A percentile compares a stretch with the other conserved stretches of the same genome.
Conservation (phyloP, 2,329 filamentous ascomycete species). For the Sporothrix schenckii region DNA sequence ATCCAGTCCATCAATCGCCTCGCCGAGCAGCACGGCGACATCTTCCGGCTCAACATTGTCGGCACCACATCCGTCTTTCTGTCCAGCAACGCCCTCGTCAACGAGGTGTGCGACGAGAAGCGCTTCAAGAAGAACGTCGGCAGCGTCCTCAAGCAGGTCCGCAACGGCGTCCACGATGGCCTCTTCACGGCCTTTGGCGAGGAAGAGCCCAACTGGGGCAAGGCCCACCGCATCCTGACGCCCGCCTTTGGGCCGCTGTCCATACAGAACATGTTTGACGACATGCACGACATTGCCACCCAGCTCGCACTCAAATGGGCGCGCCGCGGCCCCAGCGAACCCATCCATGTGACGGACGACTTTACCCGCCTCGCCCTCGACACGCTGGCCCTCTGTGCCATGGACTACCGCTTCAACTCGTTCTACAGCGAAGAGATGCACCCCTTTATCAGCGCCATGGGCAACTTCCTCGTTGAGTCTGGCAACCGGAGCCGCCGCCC, state of each 20-base stretch:
- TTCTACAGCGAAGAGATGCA: constrained; percentile 67
- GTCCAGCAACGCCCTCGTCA: constrained; percentile 34
- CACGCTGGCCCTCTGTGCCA: constrained; percentile 62
- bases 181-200: constrained; percentile 35
- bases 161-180: constrained; percentile 27
- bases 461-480: constrained; percentile 48
- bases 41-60: constrained; percentile 32
- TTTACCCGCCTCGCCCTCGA: constrained; percentile 66
- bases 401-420: constrained; percentile 64
- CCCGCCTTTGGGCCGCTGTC: constrained; percentile 71
- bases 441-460: constrained; percentile 70
- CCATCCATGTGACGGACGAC: constrained; percentile 65
- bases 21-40: constrained; percentile 34
- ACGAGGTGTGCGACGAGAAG: constrained; percentile 37
- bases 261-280: constrained; percentile 68
- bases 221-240: constrained; percentile 68
- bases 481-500: constrained; percentile 29
- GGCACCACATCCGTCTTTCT: constrained; percentile 16
- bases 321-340: constrained; percentile 58
- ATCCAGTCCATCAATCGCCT: constrained; percentile 31
- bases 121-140: constrained; percentile 35
- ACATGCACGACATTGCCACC: constrained; percentile 68
- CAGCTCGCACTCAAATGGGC: constrained; percentile 71
- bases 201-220: constrained; percentile 65
- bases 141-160: constrained; percentile 19